Evolutionary conservation across 257 asterid species (phyloP), one percentile per base, ranked within the genome.

Genomic region (Scutellaria galericulata): DNA sequence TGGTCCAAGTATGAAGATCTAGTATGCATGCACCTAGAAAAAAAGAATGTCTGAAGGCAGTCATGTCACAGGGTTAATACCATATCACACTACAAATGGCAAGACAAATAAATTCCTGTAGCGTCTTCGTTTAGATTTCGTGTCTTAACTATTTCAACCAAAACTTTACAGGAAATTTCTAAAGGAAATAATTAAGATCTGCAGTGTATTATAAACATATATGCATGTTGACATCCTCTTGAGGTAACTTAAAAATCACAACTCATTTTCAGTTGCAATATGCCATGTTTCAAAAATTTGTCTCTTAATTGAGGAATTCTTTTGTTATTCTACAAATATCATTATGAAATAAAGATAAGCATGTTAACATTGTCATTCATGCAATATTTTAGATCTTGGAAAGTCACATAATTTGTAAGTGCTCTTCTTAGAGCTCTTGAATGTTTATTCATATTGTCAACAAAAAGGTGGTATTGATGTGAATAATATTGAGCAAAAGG

Each of bases 371-470:
- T 59, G 44, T 56, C 55, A 56, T 65, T 72, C 70, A 42, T 77
- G 72, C 72, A 62, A 31, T 56, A 50, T 78, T 20, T 50, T 75
- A 66, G 66, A 64, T 77, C 73, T 75, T 51, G 64, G 69, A 59
- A 41, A 35, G 74, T 50, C 72, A 64, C 27, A 59, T 41, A 44
- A 37, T 68, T 27, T 54, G 55, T 59, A 58, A 65, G 68, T 66
- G 35, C 37, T 64, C n/a, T 40, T 64, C 57, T 11, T 62, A 50
- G 64, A 63, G 22, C 47, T 70, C 37, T 70, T 56, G 39, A 2
- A 52, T 41, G 56, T 63, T 63, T 73, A 46, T 44, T 73, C 57
- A 55, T 53, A 22, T 72, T 50, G 61, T 48, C 11, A 27, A 10
- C 12, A 40, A 6, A 48, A 31, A 60, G 20, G 46, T 71, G 64